These are phyloP conservation scores for Paxillus ammoniavirescens DNA, from an alignment of 768 basidiomycete species.

Conservation along the genomic window DNA sequence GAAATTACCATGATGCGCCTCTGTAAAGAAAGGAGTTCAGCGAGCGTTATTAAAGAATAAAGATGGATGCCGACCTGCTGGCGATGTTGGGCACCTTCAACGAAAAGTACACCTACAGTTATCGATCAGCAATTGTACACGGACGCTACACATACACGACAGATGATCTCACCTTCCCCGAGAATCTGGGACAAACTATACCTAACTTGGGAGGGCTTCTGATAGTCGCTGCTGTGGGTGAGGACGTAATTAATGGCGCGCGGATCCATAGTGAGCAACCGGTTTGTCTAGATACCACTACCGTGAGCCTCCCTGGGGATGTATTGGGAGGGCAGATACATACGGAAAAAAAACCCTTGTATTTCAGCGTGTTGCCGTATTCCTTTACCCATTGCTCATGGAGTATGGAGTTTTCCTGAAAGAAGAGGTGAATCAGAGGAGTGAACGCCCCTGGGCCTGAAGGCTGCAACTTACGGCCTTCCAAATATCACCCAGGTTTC, in stretches of 20 bases:
- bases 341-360: slow-evolving; percentile 45
- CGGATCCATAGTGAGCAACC: slow-evolving; percentile 55
- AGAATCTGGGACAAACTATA: slow-evolving; percentile 41
- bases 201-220: slow-evolving; percentile 48
- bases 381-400: slow-evolving; percentile 39
- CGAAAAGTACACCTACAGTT: slow-evolving; percentile 31
- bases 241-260: slow-evolving; percentile 66
- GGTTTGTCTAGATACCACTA: slow-evolving; percentile 23
- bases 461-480: slow-evolving; percentile 35
- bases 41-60: too few species aligned
- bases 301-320: background rate
- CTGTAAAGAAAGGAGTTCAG: slow-evolving; percentile 32
- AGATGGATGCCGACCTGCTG: too few species aligned
- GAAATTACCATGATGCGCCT: slow-evolving; percentile 26
- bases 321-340: slow-evolving; percentile 9
- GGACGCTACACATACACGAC: background rate
- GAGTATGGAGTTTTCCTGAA: too few species aligned
- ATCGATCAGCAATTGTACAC: background rate
- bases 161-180: slow-evolving; percentile 31
- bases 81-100: too few species aligned
- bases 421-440: background rate
- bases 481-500: slow-evolving; percentile 33
- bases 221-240: slow-evolving; percentile 51
- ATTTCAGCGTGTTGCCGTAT: slow-evolving; percentile 48
- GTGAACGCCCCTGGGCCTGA: background rate